Evolutionary conservation across 2,329 filamentous ascomycete species (phyloP), one percentile per base, ranked within the genome.

Genomic region (Pyrenophora graminea): DNA sequence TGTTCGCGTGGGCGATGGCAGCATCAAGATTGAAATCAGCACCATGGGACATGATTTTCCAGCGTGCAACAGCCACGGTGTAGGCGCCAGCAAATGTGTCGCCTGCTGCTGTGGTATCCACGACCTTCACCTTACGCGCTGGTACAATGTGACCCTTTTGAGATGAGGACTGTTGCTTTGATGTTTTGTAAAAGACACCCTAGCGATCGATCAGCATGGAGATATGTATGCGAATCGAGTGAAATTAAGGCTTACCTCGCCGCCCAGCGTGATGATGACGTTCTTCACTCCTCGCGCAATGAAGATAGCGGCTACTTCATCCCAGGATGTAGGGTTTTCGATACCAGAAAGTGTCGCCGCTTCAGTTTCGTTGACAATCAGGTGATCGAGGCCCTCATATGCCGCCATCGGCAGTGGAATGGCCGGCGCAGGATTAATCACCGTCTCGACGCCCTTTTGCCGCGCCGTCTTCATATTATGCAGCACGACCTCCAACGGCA

Each of bases 1-100:
- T 74, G 50, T 86, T 87, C 1, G 86, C 84, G 70, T 80, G 81
- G 39, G 74, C 71, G 39, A 89, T 81, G 0, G 87, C 85, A 1
- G 79, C 77, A 51, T 82, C 82, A 38, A 88, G 74, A 25, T 78
- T 74, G 40, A 79, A 78, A 5, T 68, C 68, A 15, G 77, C 69
- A 15, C 73, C 70, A 9, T 69, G 67, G 10, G 76, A 70, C 21
- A 72, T 73, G 52, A 74, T 71, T 52, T 77, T 79, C 33, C 66
- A 70, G 18, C 63, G 63, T 9, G 90, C 89, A 25, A 88, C 82
- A 50, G 85, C 83, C 21, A 94, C 83, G 2, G 90, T 89, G 71
- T 96, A 96, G 18, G 85, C 88, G 2, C 94, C 93, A 4, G 95
- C 90, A 75, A 97, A 97, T 0, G 93, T 97, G 72, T 97, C 93